A percentile compares a stretch with the other conserved stretches of the same genome.
Evolutionary conservation across 352 stramenopile genomes (phyloP).

Genomic region (Phytophthora nicotianae): DNA sequence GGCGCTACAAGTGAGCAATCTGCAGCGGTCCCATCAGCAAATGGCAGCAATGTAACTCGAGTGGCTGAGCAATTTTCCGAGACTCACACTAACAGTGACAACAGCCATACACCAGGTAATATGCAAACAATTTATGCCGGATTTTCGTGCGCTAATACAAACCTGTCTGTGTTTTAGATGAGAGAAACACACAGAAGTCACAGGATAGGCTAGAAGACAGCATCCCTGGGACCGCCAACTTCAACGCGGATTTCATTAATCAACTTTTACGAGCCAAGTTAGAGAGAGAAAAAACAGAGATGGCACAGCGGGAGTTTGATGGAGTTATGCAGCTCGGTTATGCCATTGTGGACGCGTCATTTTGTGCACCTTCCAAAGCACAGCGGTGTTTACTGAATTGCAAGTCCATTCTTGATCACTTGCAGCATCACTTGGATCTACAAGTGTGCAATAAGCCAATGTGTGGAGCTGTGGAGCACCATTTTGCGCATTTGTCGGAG

Average conservation of each 20-base stretch:
- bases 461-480: constrained; percentile 61
- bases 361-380: constrained; percentile 56
- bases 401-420: constrained; percentile 56
- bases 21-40: background rate
- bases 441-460: constrained; percentile 56
- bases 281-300: constrained; percentile 14
- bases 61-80: constrained; percentile 4
- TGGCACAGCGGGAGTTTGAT: constrained; percentile 43
- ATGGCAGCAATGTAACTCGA: background rate
- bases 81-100: constrained; percentile 5
- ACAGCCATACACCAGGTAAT: background rate
- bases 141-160: background rate
- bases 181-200: constrained; percentile 5
- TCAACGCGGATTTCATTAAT: constrained; percentile 40
- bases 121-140: background rate
- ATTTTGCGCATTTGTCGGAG: constrained; percentile 62
- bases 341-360: constrained; percentile 66
- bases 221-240: constrained; percentile 24
- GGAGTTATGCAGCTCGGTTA: constrained; percentile 49
- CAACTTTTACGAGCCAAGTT: constrained; percentile 34
- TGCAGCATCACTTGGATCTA: constrained; percentile 68
- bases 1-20: background rate
- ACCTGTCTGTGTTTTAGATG: constrained; percentile 17
- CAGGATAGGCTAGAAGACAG: constrained; percentile 14
- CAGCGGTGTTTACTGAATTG: constrained; percentile 58